These are phyloP conservation scores for Pleurozium schreberi DNA, from an alignment of 225 moss, liverwort and hornwort species.

Conservation along the genomic window DNA sequence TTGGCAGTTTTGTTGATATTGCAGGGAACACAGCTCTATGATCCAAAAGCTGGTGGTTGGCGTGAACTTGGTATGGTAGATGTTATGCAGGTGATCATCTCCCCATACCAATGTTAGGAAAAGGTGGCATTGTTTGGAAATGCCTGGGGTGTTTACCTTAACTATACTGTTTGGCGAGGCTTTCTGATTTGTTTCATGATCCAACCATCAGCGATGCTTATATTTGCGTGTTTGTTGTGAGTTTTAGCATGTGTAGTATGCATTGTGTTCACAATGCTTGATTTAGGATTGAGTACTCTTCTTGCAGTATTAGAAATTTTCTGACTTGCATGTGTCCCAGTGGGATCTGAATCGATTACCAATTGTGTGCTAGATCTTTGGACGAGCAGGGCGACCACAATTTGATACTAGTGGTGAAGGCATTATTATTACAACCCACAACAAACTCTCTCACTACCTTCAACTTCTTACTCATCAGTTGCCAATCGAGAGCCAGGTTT, in stretches of 20 bases:
- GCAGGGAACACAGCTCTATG: slow-evolving; percentile 96
- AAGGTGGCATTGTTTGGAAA: background rate
- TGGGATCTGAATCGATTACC: background rate
- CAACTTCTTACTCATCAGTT: slow-evolving; percentile 97
- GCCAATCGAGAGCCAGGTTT: slow-evolving; percentile 96
- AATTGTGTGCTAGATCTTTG: slow-evolving; percentile 63
- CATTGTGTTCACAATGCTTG: background rate
- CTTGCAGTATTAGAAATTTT: background rate
- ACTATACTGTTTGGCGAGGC: background rate
- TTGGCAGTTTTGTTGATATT: background rate
- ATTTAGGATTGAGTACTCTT: background rate
- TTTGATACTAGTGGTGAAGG: slow-evolving; percentile 99
- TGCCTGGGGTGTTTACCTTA: background rate
- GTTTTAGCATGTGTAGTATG: background rate
- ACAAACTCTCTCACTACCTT: slow-evolving; percentile 87
- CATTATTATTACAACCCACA: slow-evolving; percentile 97
- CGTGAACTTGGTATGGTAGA: slow-evolving; percentile 98
- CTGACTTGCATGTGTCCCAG: background rate
- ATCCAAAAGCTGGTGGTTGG: slow-evolving; percentile 97
- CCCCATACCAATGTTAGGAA: background rate
- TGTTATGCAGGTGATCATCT: slow-evolving; percentile 84
- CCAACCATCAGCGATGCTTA: background rate
- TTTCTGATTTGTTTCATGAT: background rate
- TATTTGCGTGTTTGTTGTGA: background rate
- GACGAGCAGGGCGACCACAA: slow-evolving; percentile 93